Evolutionary conservation across 2,329 filamentous ascomycete species (phyloP), one percentile per base, ranked within the genome.

Genomic region (Daldinia sp.): DNA sequence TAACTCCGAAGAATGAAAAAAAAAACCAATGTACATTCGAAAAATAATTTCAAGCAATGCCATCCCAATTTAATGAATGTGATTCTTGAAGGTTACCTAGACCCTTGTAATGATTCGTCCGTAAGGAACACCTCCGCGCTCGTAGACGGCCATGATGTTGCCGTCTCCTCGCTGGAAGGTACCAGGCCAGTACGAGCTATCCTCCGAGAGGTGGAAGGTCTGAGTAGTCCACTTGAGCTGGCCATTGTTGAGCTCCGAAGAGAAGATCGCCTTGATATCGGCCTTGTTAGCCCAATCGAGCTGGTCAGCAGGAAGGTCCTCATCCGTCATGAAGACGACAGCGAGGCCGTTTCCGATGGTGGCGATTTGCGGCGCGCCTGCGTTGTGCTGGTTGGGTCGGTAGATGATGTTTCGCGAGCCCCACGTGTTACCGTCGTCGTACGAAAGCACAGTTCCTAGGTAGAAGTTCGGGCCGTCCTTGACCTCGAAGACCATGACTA

Each of bases 401-500:
- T 72, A 78, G 5, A 78, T 74, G 30, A 73, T 67, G 39, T 72
- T 74, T 2, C 77, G 71, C 43, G 70, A 58, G 5, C 68, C 64
- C 73, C 76, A 79, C 10, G 68, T 76, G 1, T 68, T 66, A 7
- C 77, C 77, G 58, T 78, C 76, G 58, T 78, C 77, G 58, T 77
- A 77, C 5, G 75, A 77, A 13, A 76, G 63, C 11, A 76, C 71
- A 5, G 75, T 76, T 15, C 75, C 75, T 13, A 78, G 61, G 39
- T 73, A 74, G 60, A 78, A 78, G 27, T 54, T 41, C 7, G 70
- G 69, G 45, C 72, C 71, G 3, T 73, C 62, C 3, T 74, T 77
- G 5, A 76, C 77, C 55, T 79, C 77, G 47, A 79, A 75, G 11
- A 78, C 73, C 72, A 79, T 78, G n/a, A 79, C 72, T 0, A 78